Evolutionary conservation across 2,329 filamentous ascomycete species (phyloP).

Genomic region (Penicillium brevicompactum): DNA sequence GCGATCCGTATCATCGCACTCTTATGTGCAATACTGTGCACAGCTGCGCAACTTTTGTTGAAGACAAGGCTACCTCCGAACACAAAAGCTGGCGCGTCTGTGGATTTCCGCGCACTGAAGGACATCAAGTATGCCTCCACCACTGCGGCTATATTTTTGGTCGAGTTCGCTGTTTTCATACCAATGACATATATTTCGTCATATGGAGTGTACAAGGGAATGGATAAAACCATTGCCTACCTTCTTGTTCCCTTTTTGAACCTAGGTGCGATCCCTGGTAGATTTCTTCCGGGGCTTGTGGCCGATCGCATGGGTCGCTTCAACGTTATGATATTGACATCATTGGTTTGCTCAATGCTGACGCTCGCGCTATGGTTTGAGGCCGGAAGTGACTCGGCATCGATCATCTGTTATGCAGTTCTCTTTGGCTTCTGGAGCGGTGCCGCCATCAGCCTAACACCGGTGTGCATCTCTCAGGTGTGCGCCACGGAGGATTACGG

Average conservation of each 20-base stretch:
- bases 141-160: conserved; percentile 23
- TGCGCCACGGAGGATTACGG: conserved; percentile 47
- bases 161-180: conserved; percentile 29
- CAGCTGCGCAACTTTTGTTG: conserved; percentile 23
- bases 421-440: conserved; percentile 41
- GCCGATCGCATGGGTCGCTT: conserved; percentile 31
- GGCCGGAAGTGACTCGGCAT: conserved; percentile 2
- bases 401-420: conserved; percentile 18
- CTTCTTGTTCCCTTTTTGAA: conserved; percentile 30
- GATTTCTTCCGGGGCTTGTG: conserved; percentile 24
- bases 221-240: not conserved
- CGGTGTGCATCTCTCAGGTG: conserved; percentile 50
- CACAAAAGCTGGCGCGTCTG: conserved; percentile 13
- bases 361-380: conserved; percentile 27
- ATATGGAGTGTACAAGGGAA: conserved; percentile 11
- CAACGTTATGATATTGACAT: conserved; percentile 30
- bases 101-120: conserved; percentile 26
- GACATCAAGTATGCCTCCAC: conserved; percentile 27
- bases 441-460: conserved; percentile 40
- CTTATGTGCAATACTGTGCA: conserved; percentile 21
- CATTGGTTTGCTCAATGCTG: conserved; percentile 19
- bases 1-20: conserved; percentile 34
- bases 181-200: conserved; percentile 30
- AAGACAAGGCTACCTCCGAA: conserved; percentile 23
- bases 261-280: conserved; percentile 24